Evolutionary conservation across 208 protist genomes (phyloP).

Genomic region (Crithidia sp.): DNA sequence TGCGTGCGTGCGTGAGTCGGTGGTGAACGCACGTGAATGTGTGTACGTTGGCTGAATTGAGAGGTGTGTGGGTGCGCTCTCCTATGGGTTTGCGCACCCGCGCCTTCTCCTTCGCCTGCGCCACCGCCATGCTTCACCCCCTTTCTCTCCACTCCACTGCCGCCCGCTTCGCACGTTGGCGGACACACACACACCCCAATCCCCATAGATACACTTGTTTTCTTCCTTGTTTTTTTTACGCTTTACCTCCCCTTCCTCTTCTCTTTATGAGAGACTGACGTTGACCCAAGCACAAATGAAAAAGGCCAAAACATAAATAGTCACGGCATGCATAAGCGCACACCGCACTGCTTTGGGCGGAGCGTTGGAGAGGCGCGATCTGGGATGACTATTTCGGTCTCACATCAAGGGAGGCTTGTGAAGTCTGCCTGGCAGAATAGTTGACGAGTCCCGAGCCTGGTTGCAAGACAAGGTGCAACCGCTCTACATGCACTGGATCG

Average conservation of each 20-base stretch:
- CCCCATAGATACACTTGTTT: conserved; percentile 28
- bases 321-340: too few species aligned
- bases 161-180: neutral
- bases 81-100: neutral
- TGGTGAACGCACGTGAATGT: neutral
- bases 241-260: neutral
- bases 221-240: neutral
- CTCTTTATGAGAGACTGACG: conserved; percentile 1
- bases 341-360: too few species aligned
- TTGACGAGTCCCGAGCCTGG: too few species aligned
- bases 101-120: neutral
- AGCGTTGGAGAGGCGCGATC: too few species aligned
- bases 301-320: neutral
- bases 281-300: conserved; percentile 9
- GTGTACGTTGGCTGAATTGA: neutral
- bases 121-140: neutral
- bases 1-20: conserved; percentile 1
- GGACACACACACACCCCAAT: neutral
- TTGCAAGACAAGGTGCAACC: too few species aligned
- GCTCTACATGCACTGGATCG: too few species aligned
- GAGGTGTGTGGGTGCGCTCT: neutral
- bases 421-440: too few species aligned
- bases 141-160: neutral
- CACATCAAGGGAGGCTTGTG: too few species aligned
- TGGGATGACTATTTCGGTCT: too few species aligned